phyloP scores from a whole-genome alignment of 2,329 filamentous ascomycete genomes.

The Pseudogymnoascus sp. region DNA sequence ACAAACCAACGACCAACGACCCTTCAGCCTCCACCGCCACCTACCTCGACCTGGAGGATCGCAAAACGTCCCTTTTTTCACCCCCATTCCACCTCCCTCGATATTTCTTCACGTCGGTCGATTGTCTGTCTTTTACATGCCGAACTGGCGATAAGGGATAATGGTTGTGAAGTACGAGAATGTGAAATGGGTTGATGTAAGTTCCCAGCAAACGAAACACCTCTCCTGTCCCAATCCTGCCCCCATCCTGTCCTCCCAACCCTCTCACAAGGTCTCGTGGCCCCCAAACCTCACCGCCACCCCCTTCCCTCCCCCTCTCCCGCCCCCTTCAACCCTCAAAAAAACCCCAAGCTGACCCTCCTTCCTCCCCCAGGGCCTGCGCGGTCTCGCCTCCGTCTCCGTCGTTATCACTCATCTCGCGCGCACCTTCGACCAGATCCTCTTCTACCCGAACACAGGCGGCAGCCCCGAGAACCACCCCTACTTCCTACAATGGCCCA shows the following conservation, averaged over 20 bases:
- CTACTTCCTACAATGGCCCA: conserved; percentile 48
- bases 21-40: neutral
- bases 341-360: conserved; percentile 8
- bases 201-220: conserved; percentile 21
- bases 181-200: conserved; percentile 54
- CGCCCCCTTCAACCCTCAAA: neutral
- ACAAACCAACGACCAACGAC: neutral
- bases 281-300: too few species aligned
- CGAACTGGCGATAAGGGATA: neutral
- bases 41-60: neutral
- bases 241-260: neutral
- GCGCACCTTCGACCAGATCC: conserved; percentile 41
- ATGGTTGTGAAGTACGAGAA: conserved; percentile 30
- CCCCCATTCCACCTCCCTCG: neutral
- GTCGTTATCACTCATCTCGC: conserved; percentile 48
- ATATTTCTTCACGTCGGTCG: neutral
- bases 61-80: neutral
- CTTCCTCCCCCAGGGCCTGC: conserved; percentile 35
- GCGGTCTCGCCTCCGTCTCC: conserved; percentile 45
- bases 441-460: conserved; percentile 40
- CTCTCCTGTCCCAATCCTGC: conserved; percentile 2
- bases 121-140: neutral
- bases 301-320: neutral
- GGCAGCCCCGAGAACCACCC: conserved; percentile 30
- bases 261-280: neutral